phyloP scores from a whole-genome alignment of 176 grass and related monocot species.

The Guadua angustifolia region DNA sequence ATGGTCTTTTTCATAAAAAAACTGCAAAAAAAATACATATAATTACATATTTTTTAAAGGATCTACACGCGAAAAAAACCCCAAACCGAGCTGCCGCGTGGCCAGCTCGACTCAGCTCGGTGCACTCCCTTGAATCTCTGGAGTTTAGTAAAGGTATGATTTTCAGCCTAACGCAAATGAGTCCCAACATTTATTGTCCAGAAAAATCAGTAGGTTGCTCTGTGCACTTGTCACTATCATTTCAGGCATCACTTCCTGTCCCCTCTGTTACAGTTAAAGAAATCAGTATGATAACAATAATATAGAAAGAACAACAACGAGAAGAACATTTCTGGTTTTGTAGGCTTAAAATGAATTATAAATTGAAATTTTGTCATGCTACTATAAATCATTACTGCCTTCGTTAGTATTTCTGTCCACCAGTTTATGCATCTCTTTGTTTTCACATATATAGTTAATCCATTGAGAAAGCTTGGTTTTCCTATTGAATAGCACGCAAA shows the following conservation, averaged over 20 bases:
- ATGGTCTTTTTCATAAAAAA: too few species aligned
- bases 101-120: too few species aligned
- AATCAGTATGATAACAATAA: conserved; percentile 19
- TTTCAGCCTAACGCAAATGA: background rate
- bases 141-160: too few species aligned
- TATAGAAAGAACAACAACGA: background rate
- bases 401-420: background rate
- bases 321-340: background rate
- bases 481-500: too few species aligned
- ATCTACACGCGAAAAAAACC: too few species aligned
- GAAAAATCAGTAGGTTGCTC: conserved; percentile 26
- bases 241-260: conserved; percentile 30
- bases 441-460: background rate
- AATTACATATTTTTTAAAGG: too few species aligned
- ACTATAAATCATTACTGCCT: background rate
- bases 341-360: background rate
- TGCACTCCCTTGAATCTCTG: too few species aligned
- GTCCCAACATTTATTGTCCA: conserved; percentile 21
- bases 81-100: too few species aligned
- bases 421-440: background rate
- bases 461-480: background rate
- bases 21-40: too few species aligned
- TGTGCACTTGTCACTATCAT: conserved; percentile 27
- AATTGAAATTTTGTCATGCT: background rate
- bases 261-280: conserved; percentile 27